Conservation (phyloP, 305 asterid species). For the Fraxinus dipetala region DNA sequence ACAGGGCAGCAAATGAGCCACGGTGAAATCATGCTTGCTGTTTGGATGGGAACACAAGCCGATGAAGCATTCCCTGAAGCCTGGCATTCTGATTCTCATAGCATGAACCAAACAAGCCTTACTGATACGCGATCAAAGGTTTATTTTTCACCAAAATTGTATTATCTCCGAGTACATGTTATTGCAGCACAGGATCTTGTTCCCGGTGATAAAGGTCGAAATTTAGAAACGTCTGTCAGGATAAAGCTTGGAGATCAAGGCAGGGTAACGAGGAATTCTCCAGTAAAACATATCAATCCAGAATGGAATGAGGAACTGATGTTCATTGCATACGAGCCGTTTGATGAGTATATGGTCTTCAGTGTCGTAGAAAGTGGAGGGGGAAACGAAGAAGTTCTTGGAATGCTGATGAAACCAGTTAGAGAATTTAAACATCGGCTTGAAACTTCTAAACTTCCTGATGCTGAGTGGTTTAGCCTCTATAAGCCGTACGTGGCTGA, state of each 20-base stretch:
- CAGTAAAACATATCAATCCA: constrained; percentile 50
- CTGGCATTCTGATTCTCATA: constrained; percentile 89
- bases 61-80: constrained; percentile 90
- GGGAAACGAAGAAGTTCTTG: constrained; percentile 66
- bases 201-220: constrained; percentile 38
- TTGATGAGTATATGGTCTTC: constrained; percentile 66
- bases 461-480: constrained; percentile 68
- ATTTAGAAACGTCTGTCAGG: constrained; percentile 52
- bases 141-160: constrained; percentile 72
- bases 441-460: constrained; percentile 53
- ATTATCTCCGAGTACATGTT: constrained; percentile 65
- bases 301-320: constrained; percentile 92
- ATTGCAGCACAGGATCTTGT: constrained; percentile 82
- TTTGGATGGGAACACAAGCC: constrained; percentile 98
- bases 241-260: constrained; percentile 70
- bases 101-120: constrained; percentile 53
- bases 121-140: constrained; percentile 71
- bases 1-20: constrained; percentile 43
- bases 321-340: constrained; percentile 91
- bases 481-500: constrained; percentile 47
- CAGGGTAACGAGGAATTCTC: constrained; percentile 58
- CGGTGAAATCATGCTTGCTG: constrained; percentile 91
- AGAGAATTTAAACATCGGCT: constrained; percentile 55
- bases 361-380: constrained; percentile 71
- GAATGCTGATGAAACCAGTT: constrained; percentile 55